Percentiles rank a stretch among this genome's conserved stretches.
Conservation (phyloP, 441 rosid species). For the Erodium moschatum region DNA sequence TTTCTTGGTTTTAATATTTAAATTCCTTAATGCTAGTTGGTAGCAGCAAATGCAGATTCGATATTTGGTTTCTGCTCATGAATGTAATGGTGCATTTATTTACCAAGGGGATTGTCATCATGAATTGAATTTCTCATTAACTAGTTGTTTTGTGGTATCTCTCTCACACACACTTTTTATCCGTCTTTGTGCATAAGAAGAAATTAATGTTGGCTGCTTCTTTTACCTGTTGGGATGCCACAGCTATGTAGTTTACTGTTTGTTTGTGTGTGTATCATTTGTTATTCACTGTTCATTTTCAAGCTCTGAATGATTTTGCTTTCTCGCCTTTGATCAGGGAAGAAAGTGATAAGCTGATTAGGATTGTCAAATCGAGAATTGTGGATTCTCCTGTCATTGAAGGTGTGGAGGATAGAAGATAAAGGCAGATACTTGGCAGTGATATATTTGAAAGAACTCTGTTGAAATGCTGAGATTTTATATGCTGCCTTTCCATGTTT, state of each 20-base stretch:
- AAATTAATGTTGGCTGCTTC: not conserved
- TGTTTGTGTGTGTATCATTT: not conserved
- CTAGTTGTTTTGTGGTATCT: not conserved
- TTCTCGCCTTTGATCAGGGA: conserved; percentile 49
- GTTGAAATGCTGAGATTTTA: conserved; percentile 3
- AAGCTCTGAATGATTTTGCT: conserved; percentile 19
- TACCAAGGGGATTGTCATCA: not conserved
- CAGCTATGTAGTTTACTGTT: not conserved
- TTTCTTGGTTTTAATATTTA: too few species aligned
- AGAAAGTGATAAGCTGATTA: conserved; percentile 58
- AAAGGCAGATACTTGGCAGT: conserved; percentile 25
- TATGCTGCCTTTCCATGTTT: conserved; percentile 13
- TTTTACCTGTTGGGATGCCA: not conserved
- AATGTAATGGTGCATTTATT: not conserved
- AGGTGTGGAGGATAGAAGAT: conserved; percentile 25
- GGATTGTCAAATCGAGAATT: conserved; percentile 68
- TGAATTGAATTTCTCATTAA: not conserved
- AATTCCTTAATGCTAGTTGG: too few species aligned
- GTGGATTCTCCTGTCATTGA: conserved; percentile 32
- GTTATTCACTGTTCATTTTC: conserved; percentile 12
- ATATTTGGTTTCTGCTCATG: not conserved
- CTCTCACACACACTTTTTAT: not conserved
- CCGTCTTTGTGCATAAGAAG: not conserved
- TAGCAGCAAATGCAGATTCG: too few species aligned
- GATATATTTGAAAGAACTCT: conserved; percentile 25